phyloP scores from a whole-genome alignment of 371 early-diverging fungal species.

The Rhizopus delemar region DNA sequence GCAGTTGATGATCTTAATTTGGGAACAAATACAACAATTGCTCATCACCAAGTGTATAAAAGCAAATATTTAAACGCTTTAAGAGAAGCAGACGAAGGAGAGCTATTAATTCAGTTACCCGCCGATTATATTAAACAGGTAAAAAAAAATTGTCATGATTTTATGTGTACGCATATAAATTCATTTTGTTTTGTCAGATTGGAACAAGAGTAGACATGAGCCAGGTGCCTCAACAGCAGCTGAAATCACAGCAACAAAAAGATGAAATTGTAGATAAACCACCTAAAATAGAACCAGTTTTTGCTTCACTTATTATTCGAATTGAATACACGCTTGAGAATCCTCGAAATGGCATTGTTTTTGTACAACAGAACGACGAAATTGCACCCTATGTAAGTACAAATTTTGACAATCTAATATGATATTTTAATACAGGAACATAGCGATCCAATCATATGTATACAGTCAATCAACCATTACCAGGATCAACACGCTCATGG shows the following conservation, averaged over 20 bases:
- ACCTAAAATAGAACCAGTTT: slow-evolving; percentile 20
- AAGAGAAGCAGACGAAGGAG: slow-evolving; percentile 68
- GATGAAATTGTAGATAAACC: slow-evolving; percentile 10
- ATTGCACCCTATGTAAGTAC: slow-evolving; percentile 58
- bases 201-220: background rate
- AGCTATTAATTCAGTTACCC: slow-evolving; percentile 65
- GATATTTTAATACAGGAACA: background rate
- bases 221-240: slow-evolving; percentile 6
- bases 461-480: slow-evolving; percentile 75
- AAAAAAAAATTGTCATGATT: background rate
- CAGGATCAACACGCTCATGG: slow-evolving; percentile 83
- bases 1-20: slow-evolving; percentile 53
- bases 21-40: slow-evolving; percentile 50
- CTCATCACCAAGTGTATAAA: slow-evolving; percentile 62
- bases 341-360: slow-evolving; percentile 57
- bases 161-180: slow-evolving; percentile 14
- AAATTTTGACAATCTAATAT: background rate
- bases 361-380: slow-evolving; percentile 60
- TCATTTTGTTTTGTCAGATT: background rate
- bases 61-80: slow-evolving; percentile 60
- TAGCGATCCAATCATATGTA: slow-evolving; percentile 72
- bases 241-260: background rate
- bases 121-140: slow-evolving; percentile 46
- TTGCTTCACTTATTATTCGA: slow-evolving; percentile 48
- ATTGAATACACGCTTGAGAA: slow-evolving; percentile 56